Conservation (phyloP, 306 rosid species). For the Vigna hirtella region DNA sequence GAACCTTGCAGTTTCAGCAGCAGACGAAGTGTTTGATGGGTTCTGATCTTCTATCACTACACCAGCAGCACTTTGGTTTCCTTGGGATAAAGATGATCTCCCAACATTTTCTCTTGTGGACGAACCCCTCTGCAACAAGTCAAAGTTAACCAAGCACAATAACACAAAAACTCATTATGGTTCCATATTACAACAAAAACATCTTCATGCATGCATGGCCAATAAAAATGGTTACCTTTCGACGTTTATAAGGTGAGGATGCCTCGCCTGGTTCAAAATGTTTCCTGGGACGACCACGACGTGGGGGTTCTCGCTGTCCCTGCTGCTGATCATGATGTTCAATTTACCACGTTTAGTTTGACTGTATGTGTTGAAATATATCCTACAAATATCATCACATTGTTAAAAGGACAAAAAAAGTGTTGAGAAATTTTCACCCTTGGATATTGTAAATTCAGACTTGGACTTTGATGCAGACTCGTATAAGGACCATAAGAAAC, state of each 20-base stretch:
- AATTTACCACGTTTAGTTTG: neutral
- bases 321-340: neutral
- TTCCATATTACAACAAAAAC: neutral
- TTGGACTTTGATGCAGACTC: neutral
- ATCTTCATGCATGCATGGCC: neutral
- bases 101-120: neutral
- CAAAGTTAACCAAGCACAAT: neutral
- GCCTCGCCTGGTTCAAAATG: neutral
- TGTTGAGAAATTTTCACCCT: conserved; percentile 5
- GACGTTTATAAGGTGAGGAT: neutral
- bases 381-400: neutral
- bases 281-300: conserved; percentile 22
- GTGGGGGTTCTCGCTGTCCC: neutral
- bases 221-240: conserved; percentile 25
- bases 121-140: neutral
- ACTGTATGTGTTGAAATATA: too few species aligned
- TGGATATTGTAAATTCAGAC: neutral
- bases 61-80: neutral
- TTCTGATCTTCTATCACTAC: neutral
- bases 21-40: neutral
- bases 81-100: neutral
- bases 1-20: neutral
- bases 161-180: neutral
- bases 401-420: neutral
- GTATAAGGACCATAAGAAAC: neutral